These are phyloP conservation scores for Cornus florida DNA, from an alignment of 148 eudicot genomes.

Conservation along the genomic window DNA sequence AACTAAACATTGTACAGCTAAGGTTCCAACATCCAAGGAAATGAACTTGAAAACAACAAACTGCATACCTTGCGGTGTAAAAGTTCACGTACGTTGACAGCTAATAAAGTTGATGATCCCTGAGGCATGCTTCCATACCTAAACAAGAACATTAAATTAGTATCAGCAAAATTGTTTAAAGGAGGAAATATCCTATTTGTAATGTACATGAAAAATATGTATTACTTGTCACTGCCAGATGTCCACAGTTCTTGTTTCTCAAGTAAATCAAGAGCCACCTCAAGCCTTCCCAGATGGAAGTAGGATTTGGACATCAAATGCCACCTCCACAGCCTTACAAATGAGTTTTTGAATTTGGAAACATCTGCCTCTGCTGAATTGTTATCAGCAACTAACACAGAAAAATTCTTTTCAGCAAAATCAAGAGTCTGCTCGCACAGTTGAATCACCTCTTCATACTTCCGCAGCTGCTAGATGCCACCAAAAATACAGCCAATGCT, in stretches of 20 bases:
- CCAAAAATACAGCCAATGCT: constrained; percentile 20
- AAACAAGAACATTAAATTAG: constrained; percentile 16
- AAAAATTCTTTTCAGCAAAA: constrained; percentile 67
- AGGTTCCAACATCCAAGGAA: neutral
- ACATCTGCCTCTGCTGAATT: constrained; percentile 17
- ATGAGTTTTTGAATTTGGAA: constrained; percentile 19
- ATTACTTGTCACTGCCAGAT: constrained; percentile 33
- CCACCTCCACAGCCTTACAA: constrained; percentile 63
- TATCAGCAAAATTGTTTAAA: neutral
- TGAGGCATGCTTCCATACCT: constrained; percentile 36
- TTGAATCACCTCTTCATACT: constrained; percentile 70
- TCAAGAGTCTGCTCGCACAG: constrained; percentile 74
- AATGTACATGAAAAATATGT: constrained; percentile 3
- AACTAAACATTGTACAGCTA: too few relatives aligned
- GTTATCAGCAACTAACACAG: constrained; percentile 18
- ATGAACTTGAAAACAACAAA: neutral
- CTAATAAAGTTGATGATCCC: constrained; percentile 46
- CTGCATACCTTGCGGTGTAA: constrained; percentile 58
- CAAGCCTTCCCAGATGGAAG: constrained; percentile 81
- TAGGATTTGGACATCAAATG: constrained; percentile 57
- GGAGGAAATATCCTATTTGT: neutral
- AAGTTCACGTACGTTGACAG: constrained; percentile 60
- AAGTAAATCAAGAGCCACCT: constrained; percentile 68
- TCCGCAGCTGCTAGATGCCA: constrained; percentile 51
- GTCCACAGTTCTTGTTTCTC: constrained; percentile 55